Percentiles rank a stretch among this genome's conserved stretches.
phyloP scores from a whole-genome alignment of 441 rosid species.

The Geranium incanum region DNA sequence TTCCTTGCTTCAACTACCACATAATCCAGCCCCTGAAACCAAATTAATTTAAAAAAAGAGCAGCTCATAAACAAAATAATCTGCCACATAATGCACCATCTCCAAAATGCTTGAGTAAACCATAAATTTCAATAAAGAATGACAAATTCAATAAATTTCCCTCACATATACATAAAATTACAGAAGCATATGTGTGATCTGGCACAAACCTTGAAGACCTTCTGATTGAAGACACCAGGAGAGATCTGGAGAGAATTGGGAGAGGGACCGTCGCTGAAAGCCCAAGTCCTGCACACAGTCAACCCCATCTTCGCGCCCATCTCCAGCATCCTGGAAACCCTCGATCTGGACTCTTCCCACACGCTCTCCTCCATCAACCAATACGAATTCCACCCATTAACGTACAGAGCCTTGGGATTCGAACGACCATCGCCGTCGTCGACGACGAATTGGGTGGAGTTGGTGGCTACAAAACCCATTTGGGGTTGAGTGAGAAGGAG shows the following conservation, averaged over 20 bases:
- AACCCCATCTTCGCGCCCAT: slow-evolving; percentile 37
- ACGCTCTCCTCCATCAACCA: slow-evolving; percentile 37
- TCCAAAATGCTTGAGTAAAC: not conserved
- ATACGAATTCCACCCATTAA: slow-evolving; percentile 41
- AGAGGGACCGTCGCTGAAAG: slow-evolving; percentile 40
- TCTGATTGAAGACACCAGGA: slow-evolving; percentile 38
- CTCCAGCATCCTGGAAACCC: slow-evolving; percentile 30
- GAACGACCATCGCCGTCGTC: slow-evolving; percentile 3
- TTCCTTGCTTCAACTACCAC: slow-evolving; percentile 42
- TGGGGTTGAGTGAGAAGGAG: slow-evolving; percentile 27
- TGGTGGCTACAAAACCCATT: slow-evolving; percentile 34
- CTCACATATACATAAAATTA: too few species aligned
- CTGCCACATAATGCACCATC: not conserved
- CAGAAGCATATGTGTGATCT: not conserved
- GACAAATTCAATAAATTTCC: too few species aligned
- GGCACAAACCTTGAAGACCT: slow-evolving; percentile 31
- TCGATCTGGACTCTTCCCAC: slow-evolving; percentile 25
- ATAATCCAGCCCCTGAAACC: slow-evolving; percentile 37
- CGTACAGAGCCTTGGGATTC: slow-evolving; percentile 16
- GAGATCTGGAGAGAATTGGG: slow-evolving; percentile 34
- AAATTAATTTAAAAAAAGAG: not conserved
- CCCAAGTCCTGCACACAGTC: slow-evolving; percentile 53
- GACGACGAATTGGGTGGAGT: slow-evolving; percentile 32
- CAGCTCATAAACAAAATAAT: not conserved
- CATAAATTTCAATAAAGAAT: too few species aligned